Evolutionary conservation across 805 yeast species (phyloP).

Genomic region (Ogataea paradorogensis): DNA sequence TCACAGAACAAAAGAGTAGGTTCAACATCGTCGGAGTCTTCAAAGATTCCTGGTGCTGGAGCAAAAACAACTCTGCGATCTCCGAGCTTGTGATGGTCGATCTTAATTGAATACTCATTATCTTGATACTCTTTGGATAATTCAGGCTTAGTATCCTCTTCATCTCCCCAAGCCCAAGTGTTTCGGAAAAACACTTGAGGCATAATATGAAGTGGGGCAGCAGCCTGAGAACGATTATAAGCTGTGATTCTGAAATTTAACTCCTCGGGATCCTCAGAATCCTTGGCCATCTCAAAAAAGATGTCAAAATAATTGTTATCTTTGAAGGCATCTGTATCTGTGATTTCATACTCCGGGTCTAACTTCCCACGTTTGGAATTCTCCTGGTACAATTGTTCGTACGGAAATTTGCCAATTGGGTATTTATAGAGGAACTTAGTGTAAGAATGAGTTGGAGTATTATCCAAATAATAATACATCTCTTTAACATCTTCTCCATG

Average conservation of each 20-base stretch:
- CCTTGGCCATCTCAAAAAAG: constrained; percentile 86
- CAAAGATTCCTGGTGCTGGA: constrained; percentile 76
- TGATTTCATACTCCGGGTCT: constrained; percentile 76
- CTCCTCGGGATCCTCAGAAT: constrained; percentile 76
- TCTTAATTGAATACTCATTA: constrained; percentile 47
- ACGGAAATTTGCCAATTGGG: constrained; percentile 85
- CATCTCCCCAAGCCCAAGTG: constrained; percentile 89
- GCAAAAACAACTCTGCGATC: constrained; percentile 65
- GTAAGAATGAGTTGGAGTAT: constrained; percentile 89
- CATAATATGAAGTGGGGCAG: constrained; percentile 84
- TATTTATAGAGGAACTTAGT: constrained; percentile 90
- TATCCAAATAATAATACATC: constrained; percentile 79
- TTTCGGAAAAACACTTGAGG: constrained; percentile 86
- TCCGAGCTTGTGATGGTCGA: constrained; percentile 71
- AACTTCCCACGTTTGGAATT: constrained; percentile 61
- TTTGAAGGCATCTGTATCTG: constrained; percentile 75
- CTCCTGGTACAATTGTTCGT: constrained; percentile 65
- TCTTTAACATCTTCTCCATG: constrained; percentile 97
- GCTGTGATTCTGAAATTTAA: constrained; percentile 82
- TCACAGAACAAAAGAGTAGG: constrained; percentile 82
- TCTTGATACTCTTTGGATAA: constrained; percentile 39
- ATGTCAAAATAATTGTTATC: constrained; percentile 81
- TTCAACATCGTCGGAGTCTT: constrained; percentile 60
- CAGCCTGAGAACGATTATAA: constrained; percentile 72
- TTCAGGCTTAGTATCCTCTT: constrained; percentile 47